A percentile compares a stretch with the other conserved stretches of the same genome.
phyloP scores from a whole-genome alignment of 2,329 filamentous ascomycete genomes.

The Aureobasidium leucospermi region DNA sequence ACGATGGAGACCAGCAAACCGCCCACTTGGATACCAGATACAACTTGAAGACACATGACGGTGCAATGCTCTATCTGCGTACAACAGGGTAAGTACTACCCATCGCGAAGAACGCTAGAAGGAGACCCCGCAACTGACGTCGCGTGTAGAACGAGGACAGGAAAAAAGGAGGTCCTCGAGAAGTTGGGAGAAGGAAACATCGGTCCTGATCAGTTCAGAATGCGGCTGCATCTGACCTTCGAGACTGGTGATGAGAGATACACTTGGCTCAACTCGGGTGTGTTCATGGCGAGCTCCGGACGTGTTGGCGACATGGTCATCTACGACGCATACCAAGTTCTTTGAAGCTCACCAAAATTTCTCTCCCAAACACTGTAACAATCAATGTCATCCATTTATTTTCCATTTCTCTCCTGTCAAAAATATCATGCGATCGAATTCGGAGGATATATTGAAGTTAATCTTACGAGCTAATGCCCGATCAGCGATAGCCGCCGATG shows the following conservation, averaged over 20 bases:
- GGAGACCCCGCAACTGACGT: not conserved
- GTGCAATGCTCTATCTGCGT: constrained; percentile 22
- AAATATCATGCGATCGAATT: not conserved
- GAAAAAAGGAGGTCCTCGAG: constrained; percentile 19
- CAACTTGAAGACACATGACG: constrained; percentile 24
- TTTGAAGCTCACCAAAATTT: constrained; percentile 3
- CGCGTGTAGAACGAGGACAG: constrained; percentile 19
- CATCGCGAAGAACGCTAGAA: not conserved
- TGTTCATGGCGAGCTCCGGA: constrained; percentile 21
- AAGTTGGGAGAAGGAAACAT: constrained; percentile 22
- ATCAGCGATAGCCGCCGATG: not conserved
- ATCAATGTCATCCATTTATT: not conserved
- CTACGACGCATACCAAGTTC: constrained; percentile 22
- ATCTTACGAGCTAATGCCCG: not conserved
- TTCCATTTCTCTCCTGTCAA: not conserved
- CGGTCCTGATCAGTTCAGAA: constrained; percentile 22
- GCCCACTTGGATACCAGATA: constrained; percentile 25
- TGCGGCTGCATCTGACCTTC: constrained; percentile 24
- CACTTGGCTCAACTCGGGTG: constrained; percentile 23
- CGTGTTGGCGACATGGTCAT: constrained; percentile 20
- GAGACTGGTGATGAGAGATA: constrained; percentile 25
- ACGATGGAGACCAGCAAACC: constrained; percentile 22
- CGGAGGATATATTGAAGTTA: constrained; percentile 2
- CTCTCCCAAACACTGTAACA: constrained; percentile 13
- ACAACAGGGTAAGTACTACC: constrained; percentile 20